Evolutionary conservation across 2,329 filamentous ascomycete genomes (phyloP).

Genomic region (Metarhizium sp.): DNA sequence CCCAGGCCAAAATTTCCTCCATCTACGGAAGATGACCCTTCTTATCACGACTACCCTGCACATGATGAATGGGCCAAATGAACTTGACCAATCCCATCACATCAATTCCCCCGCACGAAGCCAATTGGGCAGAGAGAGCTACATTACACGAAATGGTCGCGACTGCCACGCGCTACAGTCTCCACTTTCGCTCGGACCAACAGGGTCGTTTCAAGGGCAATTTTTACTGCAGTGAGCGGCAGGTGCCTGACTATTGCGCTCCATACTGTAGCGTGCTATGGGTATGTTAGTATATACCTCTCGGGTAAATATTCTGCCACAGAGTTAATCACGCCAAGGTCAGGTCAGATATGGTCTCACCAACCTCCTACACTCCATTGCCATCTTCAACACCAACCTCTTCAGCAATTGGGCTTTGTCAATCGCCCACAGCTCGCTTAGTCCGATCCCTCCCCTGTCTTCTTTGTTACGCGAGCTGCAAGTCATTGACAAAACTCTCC

Average conservation of each 20-base stretch:
- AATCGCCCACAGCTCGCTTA: neutral
- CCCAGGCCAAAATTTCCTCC: too few species aligned
- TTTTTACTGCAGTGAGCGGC: neutral
- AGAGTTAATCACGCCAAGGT: too few species aligned
- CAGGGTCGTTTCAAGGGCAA: neutral
- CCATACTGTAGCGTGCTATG: too few species aligned
- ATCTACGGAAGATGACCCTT: too few species aligned
- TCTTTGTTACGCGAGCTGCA: neutral
- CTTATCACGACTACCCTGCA: neutral
- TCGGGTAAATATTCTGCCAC: too few species aligned
- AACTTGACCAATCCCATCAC: neutral
- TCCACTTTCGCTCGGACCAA: neutral
- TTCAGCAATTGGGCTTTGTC: neutral
- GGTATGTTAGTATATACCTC: too few species aligned
- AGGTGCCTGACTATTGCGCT: too few species aligned
- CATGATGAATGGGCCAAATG: too few species aligned
- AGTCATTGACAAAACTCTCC: constrained; percentile 1
- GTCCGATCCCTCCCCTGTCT: neutral
- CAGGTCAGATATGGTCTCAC: too few species aligned
- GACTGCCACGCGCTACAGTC: constrained; percentile 6
- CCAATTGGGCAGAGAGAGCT: neutral
- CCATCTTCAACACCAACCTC: neutral
- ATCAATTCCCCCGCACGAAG: neutral
- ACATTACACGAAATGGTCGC: constrained; percentile 11
- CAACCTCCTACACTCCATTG: neutral